Percentiles rank a stretch among this genome's conserved stretches.
phyloP scores from a whole-genome alignment of 495 filamentous ascomycete species.

The Rhizodiscina lignyota region DNA sequence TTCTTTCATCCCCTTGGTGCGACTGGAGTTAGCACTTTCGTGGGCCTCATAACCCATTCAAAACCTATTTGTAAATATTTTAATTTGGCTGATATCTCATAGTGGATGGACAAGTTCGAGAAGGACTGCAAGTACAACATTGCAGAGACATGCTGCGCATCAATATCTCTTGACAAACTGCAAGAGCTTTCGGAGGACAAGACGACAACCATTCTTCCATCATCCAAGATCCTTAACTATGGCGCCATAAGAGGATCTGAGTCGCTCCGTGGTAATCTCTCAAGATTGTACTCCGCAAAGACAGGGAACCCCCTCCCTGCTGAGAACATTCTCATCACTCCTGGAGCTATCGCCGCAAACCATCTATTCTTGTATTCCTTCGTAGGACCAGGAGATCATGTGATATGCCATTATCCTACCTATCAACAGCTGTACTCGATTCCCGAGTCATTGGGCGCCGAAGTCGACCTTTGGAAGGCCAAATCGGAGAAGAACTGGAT shows the following conservation, averaged over 20 bases:
- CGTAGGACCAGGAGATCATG: slow-evolving; percentile 67
- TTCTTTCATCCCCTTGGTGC: too few relatives aligned
- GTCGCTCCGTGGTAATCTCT: slow-evolving; percentile 41
- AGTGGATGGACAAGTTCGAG: slow-evolving; percentile 90
- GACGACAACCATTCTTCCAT: slow-evolving; percentile 21
- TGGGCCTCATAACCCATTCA: too few relatives aligned
- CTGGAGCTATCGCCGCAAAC: slow-evolving; percentile 75
- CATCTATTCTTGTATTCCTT: slow-evolving; percentile 61
- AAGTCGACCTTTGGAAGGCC: slow-evolving; percentile 67
- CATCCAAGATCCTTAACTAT: slow-evolving; percentile 43
- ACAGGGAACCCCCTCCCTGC: slow-evolving; percentile 30
- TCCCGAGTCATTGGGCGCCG: slow-evolving; percentile 59
- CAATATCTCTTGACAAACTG: slow-evolving; percentile 62
- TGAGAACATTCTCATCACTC: slow-evolving; percentile 60
- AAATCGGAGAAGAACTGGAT: slow-evolving; percentile 47
- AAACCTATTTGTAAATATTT: too few relatives aligned
- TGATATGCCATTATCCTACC: slow-evolving; percentile 77
- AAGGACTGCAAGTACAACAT: slow-evolving; percentile 60
- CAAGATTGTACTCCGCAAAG: slow-evolving; percentile 44
- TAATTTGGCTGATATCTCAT: too few relatives aligned
- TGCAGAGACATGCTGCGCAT: slow-evolving; percentile 74
- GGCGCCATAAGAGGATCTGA: slow-evolving; percentile 38
- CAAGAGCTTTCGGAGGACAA: slow-evolving; percentile 38
- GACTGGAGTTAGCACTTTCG: too few relatives aligned
- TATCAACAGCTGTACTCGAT: slow-evolving; percentile 80